Conservation (phyloP, 1,284 basidiomycete species). For the Wallemia hederae region DNA sequence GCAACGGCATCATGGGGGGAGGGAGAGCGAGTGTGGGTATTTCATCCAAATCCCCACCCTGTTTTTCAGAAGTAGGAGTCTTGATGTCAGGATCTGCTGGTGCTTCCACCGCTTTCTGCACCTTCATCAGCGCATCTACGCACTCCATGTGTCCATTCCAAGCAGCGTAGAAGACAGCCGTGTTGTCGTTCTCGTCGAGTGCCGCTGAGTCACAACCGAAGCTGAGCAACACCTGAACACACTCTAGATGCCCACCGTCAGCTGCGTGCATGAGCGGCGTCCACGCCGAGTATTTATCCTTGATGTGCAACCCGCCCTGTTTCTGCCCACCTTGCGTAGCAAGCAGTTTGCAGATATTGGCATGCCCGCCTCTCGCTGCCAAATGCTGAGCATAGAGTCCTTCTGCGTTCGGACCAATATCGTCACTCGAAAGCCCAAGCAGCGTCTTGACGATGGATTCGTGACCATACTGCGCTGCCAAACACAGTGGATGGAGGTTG, state of each 20-base stretch:
- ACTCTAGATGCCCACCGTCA: conserved; percentile 50
- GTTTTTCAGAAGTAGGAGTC: conserved; percentile 3
- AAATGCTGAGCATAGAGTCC: conserved; percentile 90
- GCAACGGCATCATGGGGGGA: conserved; percentile 89
- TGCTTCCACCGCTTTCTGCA: conserved; percentile 11
- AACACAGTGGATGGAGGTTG: conserved; percentile 60
- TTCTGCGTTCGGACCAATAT: conserved; percentile 59
- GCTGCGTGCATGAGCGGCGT: conserved; percentile 91
- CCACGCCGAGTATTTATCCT: conserved; percentile 95
- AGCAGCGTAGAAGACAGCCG: conserved; percentile 75
- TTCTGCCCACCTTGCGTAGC: conserved; percentile 25
- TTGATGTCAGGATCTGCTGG: conserved; percentile 32
- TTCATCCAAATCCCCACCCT: conserved; percentile 28
- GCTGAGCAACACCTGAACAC: conserved; percentile 45
- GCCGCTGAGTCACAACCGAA: conserved; percentile 45
- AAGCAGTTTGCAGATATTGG: conserved; percentile 50
- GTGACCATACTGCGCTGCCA: conserved; percentile 74
- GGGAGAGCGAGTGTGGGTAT: conserved; percentile 84
- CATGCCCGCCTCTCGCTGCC: conserved; percentile 86
- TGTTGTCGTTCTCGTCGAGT: conserved; percentile 58
- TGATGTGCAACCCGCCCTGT: conserved; percentile 42
- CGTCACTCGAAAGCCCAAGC: conserved; percentile 37
- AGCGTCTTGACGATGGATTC: conserved; percentile 53
- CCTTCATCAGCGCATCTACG: conserved; percentile 27
- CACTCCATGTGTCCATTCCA: conserved; percentile 82